Conservation (phyloP, 768 basidiomycete genomes). For the Cubamyces lactineus region DNA sequence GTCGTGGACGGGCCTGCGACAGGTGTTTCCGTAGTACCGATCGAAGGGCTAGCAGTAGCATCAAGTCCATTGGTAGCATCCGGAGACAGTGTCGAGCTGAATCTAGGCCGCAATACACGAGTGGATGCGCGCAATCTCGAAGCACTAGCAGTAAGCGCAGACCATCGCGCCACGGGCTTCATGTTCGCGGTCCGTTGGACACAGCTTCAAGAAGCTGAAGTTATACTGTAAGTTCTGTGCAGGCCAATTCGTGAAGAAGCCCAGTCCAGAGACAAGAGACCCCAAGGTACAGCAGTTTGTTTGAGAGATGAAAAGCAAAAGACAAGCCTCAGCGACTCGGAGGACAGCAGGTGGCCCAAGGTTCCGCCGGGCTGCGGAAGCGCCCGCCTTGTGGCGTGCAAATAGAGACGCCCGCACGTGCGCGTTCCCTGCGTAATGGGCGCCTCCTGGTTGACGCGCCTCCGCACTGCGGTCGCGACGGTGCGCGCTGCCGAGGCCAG, state of each 20-base stretch:
- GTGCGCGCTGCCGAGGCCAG: not conserved
- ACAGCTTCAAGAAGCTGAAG: not conserved
- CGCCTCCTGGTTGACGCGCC: not conserved
- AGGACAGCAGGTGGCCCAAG: no score
- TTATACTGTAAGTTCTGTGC: no score
- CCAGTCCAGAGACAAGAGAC: no score
- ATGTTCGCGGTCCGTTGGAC: not conserved
- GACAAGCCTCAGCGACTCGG: not conserved
- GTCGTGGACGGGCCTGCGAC: not conserved
- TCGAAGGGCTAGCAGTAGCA: not conserved
- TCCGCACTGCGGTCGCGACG: constrained; percentile 2
- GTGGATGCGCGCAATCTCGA: not conserved
- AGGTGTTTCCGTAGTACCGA: not conserved
- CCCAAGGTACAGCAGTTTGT: no score
- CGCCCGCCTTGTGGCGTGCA: not conserved
- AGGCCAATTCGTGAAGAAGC: no score
- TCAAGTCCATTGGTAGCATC: not conserved
- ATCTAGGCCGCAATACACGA: not conserved
- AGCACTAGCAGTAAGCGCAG: not conserved
- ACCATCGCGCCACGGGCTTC: constrained; percentile 3
- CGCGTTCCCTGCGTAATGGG: not conserved
- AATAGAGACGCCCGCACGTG: not conserved
- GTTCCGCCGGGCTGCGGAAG: not conserved
- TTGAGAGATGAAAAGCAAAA: not conserved
- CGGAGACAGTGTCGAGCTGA: not conserved